phyloP scores from a whole-genome alignment of 345 rosid genomes.

The Populus nigra region DNA sequence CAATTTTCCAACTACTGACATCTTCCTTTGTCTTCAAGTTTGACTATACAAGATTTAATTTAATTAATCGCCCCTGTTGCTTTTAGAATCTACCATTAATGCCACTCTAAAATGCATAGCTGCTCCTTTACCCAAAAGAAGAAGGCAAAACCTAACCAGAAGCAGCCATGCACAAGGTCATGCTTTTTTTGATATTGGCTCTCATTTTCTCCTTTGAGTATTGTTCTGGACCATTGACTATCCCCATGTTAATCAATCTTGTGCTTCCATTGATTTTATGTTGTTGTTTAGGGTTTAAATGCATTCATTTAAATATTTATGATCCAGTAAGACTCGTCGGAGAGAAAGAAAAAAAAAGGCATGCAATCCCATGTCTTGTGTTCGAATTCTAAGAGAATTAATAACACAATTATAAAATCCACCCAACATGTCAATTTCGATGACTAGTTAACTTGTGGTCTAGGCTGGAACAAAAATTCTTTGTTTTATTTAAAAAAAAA shows the following conservation, averaged over 20 bases:
- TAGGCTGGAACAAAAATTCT: too few species aligned
- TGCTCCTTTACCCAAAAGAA: neutral
- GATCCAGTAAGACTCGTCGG: too few species aligned
- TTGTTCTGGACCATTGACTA: neutral
- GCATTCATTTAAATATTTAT: too few species aligned
- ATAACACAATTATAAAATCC: too few species aligned
- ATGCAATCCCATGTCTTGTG: neutral
- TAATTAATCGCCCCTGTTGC: slow-evolving; percentile 22
- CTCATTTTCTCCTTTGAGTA: neutral
- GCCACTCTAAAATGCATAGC: slow-evolving; percentile 24
- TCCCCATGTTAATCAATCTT: neutral
- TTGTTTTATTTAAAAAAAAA: too few species aligned
- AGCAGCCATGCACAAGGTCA: neutral
- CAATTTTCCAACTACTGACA: slow-evolving; percentile 62
- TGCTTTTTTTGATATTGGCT: too few species aligned
- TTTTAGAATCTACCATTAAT: slow-evolving; percentile 29
- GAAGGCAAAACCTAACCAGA: neutral
- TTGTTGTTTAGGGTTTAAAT: too few species aligned
- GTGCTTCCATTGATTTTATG: neutral
- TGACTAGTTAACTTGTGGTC: too few species aligned
- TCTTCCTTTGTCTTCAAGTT: slow-evolving; percentile 46
- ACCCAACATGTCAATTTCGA: too few species aligned
- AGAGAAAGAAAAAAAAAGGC: neutral
- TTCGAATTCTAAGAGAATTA: neutral
- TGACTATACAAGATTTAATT: slow-evolving; percentile 31